These are phyloP conservation scores for Baorangia bicolor DNA, from an alignment of 768 basidiomycete genomes.

Conservation along the genomic window DNA sequence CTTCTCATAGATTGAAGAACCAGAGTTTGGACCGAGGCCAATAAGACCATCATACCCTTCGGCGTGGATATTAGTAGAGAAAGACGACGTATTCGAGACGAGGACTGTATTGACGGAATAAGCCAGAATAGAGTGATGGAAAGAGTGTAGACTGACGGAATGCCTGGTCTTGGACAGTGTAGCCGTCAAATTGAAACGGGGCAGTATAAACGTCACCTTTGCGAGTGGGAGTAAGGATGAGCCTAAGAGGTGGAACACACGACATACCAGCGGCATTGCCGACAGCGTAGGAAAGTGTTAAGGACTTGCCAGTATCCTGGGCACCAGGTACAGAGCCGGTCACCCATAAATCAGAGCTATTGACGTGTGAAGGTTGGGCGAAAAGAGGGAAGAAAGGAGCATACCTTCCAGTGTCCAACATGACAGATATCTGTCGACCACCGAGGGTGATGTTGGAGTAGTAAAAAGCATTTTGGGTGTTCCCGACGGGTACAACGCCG, in stretches of 20 bases:
- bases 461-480: conserved; percentile 74
- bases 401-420: conserved; percentile 79
- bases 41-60: conserved; percentile 72
- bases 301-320: conserved; percentile 53
- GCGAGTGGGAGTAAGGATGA: not conserved
- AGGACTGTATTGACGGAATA: conserved; percentile 44
- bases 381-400: not conserved
- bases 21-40: conserved; percentile 76
- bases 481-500: conserved; percentile 46
- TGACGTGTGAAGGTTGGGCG: not conserved
- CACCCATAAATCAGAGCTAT: conserved; percentile 79
- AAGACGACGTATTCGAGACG: conserved; percentile 60
- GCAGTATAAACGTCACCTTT: conserved; percentile 58
- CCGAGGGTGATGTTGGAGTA: conserved; percentile 69
- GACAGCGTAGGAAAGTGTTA: conserved; percentile 66
- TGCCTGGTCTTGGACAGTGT: conserved; percentile 61
- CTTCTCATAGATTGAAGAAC: conserved; percentile 61
- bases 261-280: conserved; percentile 59
- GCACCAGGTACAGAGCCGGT: conserved; percentile 46
- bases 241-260: not conserved
- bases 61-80: conserved; percentile 56
- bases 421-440: conserved; percentile 53
- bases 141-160: conserved; percentile 47
- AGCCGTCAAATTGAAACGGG: conserved; percentile 52
- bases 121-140: not conserved